Percentiles rank a stretch among this genome's conserved stretches.
phyloP scores from a whole-genome alignment of 2,329 filamentous ascomycete species.

The Stylonectria norvegica region DNA sequence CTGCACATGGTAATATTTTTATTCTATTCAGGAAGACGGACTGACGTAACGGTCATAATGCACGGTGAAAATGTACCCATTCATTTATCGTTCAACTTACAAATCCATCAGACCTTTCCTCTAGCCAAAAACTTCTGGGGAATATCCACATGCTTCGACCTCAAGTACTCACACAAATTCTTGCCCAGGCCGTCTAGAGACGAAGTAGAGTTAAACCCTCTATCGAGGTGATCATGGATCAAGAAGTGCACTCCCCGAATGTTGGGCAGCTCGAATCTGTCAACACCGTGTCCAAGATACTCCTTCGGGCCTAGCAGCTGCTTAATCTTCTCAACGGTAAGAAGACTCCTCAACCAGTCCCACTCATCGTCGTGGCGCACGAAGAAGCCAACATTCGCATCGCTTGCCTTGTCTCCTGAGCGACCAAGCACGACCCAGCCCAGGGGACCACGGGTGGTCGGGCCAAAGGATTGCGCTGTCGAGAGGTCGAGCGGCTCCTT shows the following conservation, averaged over 20 bases:
- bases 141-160: slow-evolving; percentile 27
- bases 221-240: slow-evolving; percentile 1
- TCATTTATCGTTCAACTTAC: no score
- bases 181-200: slow-evolving; percentile 30
- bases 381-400: slow-evolving; percentile 42
- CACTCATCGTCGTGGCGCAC: slow-evolving; percentile 39
- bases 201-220: slow-evolving; percentile 1
- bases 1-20: no score
- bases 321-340: slow-evolving; percentile 36
- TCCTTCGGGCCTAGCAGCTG: slow-evolving; percentile 30
- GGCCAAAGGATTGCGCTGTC: slow-evolving; percentile 7
- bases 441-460: slow-evolving; percentile 19
- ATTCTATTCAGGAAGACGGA: no score
- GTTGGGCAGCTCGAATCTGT: slow-evolving; percentile 26
- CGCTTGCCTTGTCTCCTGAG: slow-evolving; percentile 35
- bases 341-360: slow-evolving; percentile 39
- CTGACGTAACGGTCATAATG: no score
- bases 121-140: slow-evolving; percentile 26
- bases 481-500: slow-evolving; percentile 5
- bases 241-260: slow-evolving; percentile 6
- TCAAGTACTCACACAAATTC: slow-evolving; percentile 28
- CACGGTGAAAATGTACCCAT: no score
- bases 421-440: slow-evolving; percentile 23
- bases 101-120: slow-evolving; percentile 22
- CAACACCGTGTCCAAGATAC: slow-evolving; percentile 32